These are phyloP conservation scores for Asterochloris erici DNA, from an alignment of 139 green algal genomes.

Conservation along the genomic window DNA sequence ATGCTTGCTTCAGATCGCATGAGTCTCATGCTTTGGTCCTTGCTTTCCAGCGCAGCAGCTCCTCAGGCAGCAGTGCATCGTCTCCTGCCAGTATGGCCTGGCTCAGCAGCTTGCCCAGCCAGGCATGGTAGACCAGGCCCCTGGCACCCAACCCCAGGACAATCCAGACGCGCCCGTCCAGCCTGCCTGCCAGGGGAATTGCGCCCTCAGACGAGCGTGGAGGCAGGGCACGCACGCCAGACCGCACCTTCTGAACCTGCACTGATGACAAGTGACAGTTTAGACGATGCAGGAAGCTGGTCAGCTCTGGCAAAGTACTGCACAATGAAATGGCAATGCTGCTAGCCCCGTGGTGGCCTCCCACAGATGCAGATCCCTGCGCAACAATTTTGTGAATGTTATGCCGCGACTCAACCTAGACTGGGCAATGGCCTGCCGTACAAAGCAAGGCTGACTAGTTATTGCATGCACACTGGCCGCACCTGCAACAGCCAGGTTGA, in stretches of 20 bases:
- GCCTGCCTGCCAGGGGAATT: constrained; percentile 59
- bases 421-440: neutral
- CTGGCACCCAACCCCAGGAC: constrained; percentile 67
- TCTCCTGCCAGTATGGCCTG: constrained; percentile 37
- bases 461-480: neutral
- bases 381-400: no score
- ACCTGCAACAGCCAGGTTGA: neutral
- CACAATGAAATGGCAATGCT: neutral
- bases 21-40: neutral
- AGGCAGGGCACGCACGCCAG: constrained; percentile 72
- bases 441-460: neutral
- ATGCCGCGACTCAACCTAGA: neutral
- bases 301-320: neutral
- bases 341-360: neutral
- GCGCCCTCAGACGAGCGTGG: constrained; percentile 49
- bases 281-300: neutral
- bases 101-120: constrained; percentile 55
- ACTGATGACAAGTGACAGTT: neutral
- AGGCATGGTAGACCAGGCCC: constrained; percentile 85
- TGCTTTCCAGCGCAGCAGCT: neutral
- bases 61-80: neutral
- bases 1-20: neutral
- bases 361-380: no score
- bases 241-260: constrained; percentile 38
- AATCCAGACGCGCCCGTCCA: constrained; percentile 49